Conservation (phyloP, 208 protist species). For the Leishmania guyanensis region DNA sequence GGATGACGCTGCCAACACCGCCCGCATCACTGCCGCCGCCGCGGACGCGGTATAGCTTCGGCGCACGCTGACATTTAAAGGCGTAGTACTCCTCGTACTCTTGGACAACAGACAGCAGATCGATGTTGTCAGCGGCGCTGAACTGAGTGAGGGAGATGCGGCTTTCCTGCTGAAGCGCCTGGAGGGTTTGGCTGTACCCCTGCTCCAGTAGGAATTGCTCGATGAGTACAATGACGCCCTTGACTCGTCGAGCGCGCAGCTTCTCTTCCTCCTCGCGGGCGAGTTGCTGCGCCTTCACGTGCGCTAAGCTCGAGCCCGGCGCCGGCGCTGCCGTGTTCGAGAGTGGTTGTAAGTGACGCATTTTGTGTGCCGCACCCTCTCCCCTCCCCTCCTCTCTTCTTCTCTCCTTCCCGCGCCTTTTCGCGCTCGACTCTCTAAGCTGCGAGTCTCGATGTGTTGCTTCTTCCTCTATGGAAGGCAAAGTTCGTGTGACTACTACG, state of each 20-base stretch:
- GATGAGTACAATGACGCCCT: constrained; percentile 79
- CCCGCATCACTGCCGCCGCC: constrained; percentile 31
- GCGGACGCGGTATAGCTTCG: constrained; percentile 74
- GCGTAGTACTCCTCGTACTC: constrained; percentile 93
- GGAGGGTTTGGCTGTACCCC: constrained; percentile 73
- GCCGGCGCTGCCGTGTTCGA: constrained; percentile 64
- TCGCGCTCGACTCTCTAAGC: neutral
- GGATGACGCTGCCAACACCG: constrained; percentile 26
- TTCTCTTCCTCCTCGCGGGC: constrained; percentile 86
- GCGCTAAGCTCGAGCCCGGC: constrained; percentile 64
- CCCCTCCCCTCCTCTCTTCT: neutral
- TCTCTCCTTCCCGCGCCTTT: neutral
- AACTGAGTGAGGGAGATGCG: constrained; percentile 69
- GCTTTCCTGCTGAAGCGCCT: constrained; percentile 86
- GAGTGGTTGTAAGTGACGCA: constrained; percentile 61
- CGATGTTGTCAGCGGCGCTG: constrained; percentile 89
- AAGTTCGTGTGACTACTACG: neutral
- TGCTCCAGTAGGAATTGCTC: constrained; percentile 87
- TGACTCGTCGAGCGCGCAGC: constrained; percentile 64
- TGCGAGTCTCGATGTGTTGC: neutral
- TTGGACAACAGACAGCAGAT: constrained; percentile 73
- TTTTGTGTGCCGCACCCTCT: constrained; percentile 8
- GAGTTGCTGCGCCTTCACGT: constrained; percentile 82
- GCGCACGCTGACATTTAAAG: constrained; percentile 81
- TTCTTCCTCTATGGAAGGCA: neutral